Evolutionary conservation across 2,329 filamentous ascomycete genomes (phyloP).

Genomic region (Bipolaris cookei): DNA sequence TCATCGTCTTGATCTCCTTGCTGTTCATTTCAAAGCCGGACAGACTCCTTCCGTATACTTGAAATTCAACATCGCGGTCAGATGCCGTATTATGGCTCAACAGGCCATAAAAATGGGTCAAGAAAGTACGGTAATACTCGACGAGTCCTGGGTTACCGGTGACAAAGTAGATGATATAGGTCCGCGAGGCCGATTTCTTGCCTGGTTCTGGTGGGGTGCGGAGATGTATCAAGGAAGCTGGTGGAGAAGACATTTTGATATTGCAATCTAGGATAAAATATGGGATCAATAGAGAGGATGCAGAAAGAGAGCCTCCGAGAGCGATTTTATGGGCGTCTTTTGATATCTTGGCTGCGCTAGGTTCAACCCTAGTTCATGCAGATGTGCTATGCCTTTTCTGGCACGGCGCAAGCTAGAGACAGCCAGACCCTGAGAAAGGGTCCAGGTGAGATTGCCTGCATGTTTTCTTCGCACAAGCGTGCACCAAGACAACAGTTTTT

Average conservation of each 20-base stretch:
- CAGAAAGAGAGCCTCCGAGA: constrained; percentile 3
- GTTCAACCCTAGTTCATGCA: constrained; percentile 4
- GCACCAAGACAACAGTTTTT: not conserved
- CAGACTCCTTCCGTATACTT: constrained; percentile 52
- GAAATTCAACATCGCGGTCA: constrained; percentile 31
- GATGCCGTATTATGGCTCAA: constrained; percentile 52
- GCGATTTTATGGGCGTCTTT: constrained; percentile 16
- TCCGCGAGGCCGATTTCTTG: constrained; percentile 28
- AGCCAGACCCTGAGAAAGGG: constrained; percentile 7
- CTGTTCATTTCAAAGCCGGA: constrained; percentile 52
- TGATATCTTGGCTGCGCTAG: constrained; percentile 23
- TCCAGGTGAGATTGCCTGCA: not conserved
- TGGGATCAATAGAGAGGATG: not conserved
- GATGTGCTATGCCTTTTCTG: constrained; percentile 1
- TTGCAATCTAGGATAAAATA: not conserved
- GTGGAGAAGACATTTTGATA: constrained; percentile 18
- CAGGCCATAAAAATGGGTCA: constrained; percentile 62
- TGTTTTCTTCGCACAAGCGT: too few relatives aligned
- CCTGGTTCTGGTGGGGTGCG: constrained; percentile 27
- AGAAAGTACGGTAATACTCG: constrained; percentile 73
- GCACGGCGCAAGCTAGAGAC: constrained; percentile 1
- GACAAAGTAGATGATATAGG: constrained; percentile 71
- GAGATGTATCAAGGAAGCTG: constrained; percentile 35
- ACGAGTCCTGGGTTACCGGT: constrained; percentile 79
- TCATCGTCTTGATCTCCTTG: constrained; percentile 28